Conservation (phyloP, 176 grass and related monocot genomes). For the Otatea glauca region DNA sequence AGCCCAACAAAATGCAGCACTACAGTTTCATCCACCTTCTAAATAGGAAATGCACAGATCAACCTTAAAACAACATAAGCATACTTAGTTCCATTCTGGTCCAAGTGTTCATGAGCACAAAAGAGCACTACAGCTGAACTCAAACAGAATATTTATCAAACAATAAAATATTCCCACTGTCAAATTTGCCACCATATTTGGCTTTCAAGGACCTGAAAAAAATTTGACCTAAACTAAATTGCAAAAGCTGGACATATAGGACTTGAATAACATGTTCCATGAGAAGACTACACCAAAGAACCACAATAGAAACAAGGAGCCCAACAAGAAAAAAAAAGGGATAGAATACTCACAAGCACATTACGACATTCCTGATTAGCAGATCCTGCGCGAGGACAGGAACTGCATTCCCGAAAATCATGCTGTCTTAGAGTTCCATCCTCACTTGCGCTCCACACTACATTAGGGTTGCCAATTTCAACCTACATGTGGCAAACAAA, state of each 20-base stretch:
- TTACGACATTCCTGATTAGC: constrained; percentile 88
- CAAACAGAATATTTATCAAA: constrained; percentile 19
- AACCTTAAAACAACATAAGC: constrained; percentile 8
- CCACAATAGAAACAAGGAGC: constrained; percentile 34
- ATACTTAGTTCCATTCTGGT: neutral
- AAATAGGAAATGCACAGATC: constrained; percentile 18
- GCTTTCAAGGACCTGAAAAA: constrained; percentile 4
- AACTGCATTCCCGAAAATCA: constrained; percentile 83
- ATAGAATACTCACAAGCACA: constrained; percentile 72
- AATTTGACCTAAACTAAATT: neutral
- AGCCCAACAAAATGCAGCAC: constrained; percentile 32
- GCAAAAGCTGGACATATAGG: neutral
- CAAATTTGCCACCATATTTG: constrained; percentile 1
- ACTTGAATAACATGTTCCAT: constrained; percentile 6
- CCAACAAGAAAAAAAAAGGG: neutral
- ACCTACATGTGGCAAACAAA: constrained; percentile 58
- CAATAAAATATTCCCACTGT: neutral
- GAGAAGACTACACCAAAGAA: constrained; percentile 31
- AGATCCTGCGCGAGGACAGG: constrained; percentile 77
- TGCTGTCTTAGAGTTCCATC: constrained; percentile 97
- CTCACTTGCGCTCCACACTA: constrained; percentile 96
- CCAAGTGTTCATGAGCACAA: neutral
- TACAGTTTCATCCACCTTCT: constrained; percentile 7
- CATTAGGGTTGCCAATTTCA: constrained; percentile 88
- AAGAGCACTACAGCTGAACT: constrained; percentile 7